Conservation (phyloP, 2,329 filamentous ascomycete genomes). For the Sporothrix phasma region DNA sequence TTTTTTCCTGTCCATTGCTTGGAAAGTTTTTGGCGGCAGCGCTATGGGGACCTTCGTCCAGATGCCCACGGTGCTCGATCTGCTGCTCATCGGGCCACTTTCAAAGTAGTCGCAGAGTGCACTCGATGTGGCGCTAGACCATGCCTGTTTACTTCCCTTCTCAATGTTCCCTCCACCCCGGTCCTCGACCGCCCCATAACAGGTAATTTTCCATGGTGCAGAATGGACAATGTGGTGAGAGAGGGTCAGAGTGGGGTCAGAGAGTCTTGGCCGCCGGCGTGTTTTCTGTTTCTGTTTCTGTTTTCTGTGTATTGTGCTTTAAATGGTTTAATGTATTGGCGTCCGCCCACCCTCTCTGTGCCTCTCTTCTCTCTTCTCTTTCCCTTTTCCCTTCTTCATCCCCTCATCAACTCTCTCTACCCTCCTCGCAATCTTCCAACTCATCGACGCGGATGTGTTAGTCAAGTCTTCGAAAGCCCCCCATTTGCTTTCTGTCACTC, state of each 20-base stretch:
- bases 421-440: slow-evolving; percentile 33
- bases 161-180: not conserved
- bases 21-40: not conserved
- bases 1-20: no score
- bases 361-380: slow-evolving; percentile 25
- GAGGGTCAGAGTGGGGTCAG: not conserved
- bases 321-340: slow-evolving; percentile 12
- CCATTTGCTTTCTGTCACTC: slow-evolving; percentile 42
- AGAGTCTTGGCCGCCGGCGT: not conserved
- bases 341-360: not conserved
- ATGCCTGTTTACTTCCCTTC: not conserved
- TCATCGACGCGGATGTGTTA: slow-evolving; percentile 40
- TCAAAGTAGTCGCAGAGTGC: not conserved
- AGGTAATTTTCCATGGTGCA: not conserved
- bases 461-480: slow-evolving; percentile 36
- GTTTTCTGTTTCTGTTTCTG: no score
- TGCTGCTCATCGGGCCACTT: no score
- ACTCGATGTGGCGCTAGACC: not conserved
- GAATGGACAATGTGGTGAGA: no score
- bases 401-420: slow-evolving; percentile 30
- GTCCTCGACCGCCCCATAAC: slow-evolving; percentile 1
- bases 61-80: no score
- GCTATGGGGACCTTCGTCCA: no score
- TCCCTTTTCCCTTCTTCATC: slow-evolving; percentile 28
- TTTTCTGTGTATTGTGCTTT: not conserved